These are phyloP conservation scores for Lipomyces starkeyi DNA, from an alignment of 805 yeast genomes.

Conservation along the genomic window DNA sequence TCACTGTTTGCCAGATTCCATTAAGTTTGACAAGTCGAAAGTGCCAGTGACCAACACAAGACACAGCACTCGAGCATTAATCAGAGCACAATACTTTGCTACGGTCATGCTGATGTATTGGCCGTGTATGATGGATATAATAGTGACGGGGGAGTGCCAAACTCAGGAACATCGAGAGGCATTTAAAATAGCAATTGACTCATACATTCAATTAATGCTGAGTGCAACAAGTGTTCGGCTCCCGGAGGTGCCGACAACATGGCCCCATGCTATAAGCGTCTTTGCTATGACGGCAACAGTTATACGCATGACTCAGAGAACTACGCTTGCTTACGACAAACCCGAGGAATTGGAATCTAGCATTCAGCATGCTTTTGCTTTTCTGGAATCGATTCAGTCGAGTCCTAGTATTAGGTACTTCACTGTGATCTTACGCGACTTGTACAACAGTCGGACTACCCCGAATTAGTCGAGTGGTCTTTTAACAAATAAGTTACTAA, in stretches of 20 bases:
- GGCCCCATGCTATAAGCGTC: conserved; percentile 1
- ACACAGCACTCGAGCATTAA: neutral
- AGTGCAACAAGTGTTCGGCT: neutral
- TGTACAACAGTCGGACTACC: neutral
- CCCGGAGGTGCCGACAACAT: conserved; percentile 1
- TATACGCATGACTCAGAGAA: neutral
- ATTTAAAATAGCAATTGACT: neutral
- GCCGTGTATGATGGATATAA: neutral
- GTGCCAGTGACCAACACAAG: neutral
- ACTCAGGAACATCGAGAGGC: neutral
- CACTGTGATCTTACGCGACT: neutral
- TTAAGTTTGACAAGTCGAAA: neutral
- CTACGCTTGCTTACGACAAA: neutral
- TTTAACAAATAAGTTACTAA: neutral
- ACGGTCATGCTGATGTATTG: neutral
- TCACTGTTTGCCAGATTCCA: neutral
- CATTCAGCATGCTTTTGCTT: neutral
- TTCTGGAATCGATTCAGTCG: neutral
- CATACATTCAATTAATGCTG: neutral
- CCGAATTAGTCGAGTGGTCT: neutral
- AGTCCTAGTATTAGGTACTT: neutral
- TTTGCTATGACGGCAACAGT: neutral
- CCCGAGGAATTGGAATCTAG: neutral
- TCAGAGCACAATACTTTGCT: neutral
- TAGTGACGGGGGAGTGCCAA: neutral